Conservation (phyloP, 495 filamentous ascomycete species). For the Chaetomium cochliodes region DNA sequence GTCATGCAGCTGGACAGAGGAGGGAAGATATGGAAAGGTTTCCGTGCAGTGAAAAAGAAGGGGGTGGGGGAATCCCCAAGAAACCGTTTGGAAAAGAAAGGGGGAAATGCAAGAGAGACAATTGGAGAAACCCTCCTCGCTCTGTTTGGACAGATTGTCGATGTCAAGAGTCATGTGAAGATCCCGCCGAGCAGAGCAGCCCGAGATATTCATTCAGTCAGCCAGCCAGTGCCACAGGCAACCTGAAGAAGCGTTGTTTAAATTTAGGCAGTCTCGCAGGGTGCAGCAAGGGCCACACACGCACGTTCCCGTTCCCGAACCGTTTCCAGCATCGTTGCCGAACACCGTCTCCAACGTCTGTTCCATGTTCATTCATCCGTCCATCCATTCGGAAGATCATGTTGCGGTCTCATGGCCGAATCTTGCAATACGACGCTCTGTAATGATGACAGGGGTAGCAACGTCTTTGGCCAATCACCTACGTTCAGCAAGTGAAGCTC, state of each 20-base stretch:
- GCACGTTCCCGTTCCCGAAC: not conserved
- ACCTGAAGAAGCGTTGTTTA: not conserved
- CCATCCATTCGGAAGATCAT: not conserved
- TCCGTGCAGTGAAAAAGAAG: not conserved
- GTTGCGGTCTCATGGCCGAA: conserved; percentile 5
- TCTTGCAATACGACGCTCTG: conserved; percentile 7
- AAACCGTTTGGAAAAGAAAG: not conserved
- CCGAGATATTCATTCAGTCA: not conserved
- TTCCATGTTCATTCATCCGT: not conserved
- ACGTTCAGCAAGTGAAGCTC: conserved; percentile 6
- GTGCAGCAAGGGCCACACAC: too few relatives aligned
- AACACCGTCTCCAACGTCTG: not conserved
- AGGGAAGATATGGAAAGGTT: not conserved
- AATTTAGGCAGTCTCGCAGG: not conserved
- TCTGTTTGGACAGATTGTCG: not conserved
- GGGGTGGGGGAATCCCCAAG: not conserved
- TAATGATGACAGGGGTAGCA: conserved; percentile 10
- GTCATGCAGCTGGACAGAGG: not conserved
- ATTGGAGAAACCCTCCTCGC: too few relatives aligned
- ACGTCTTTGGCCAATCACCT: not conserved
- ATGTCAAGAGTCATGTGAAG: not conserved
- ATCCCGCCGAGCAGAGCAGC: not conserved
- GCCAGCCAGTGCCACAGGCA: too few relatives aligned
- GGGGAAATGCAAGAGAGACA: not conserved
- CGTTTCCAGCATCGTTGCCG: not conserved